A percentile compares a stretch with the other conserved stretches of the same genome.
Evolutionary conservation across 1,284 basidiomycete species (phyloP).

Genomic region (Rhodotorula glutinis): DNA sequence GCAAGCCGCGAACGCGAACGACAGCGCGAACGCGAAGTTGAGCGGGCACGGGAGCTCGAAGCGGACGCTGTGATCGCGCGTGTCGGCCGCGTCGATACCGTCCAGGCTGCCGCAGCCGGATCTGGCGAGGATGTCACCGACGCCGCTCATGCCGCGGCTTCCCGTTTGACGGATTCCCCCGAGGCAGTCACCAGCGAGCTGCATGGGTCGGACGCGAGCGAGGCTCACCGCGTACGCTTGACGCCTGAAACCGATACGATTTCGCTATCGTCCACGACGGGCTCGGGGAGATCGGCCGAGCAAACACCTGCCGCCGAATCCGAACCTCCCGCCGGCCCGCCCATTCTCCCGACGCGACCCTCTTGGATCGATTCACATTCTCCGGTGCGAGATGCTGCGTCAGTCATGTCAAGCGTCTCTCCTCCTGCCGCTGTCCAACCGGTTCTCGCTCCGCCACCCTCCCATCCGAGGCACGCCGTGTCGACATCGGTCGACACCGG

Average conservation of each 20-base stretch:
- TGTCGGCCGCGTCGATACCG: background rate
- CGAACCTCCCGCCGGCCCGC: background rate
- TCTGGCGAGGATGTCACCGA: background rate
- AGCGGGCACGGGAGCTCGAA: background rate
- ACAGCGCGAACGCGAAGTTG: background rate
- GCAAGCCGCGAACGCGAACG: constrained; percentile 25
- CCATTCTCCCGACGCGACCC: background rate
- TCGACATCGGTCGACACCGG: constrained; percentile 13
- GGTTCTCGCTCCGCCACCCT: background rate
- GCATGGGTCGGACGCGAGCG: too few species aligned
- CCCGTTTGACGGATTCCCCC: background rate
- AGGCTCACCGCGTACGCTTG: too few species aligned
- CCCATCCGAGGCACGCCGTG: constrained; percentile 2
- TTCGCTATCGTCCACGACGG: too few species aligned
- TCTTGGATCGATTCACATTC: constrained; percentile 9
- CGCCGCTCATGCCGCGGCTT: background rate
- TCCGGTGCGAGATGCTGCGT: background rate
- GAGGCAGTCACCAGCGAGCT: too few species aligned
- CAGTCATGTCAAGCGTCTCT: background rate
- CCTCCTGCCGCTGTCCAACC: constrained; percentile 1
- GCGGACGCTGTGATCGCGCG: background rate
- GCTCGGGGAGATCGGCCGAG: background rate
- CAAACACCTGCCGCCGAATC: background rate
- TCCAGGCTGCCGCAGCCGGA: background rate
- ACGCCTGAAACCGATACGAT: too few species aligned